Evolutionary conservation across 179 eudicot genomes (phyloP).

Genomic region (Beta lomatogona): DNA sequence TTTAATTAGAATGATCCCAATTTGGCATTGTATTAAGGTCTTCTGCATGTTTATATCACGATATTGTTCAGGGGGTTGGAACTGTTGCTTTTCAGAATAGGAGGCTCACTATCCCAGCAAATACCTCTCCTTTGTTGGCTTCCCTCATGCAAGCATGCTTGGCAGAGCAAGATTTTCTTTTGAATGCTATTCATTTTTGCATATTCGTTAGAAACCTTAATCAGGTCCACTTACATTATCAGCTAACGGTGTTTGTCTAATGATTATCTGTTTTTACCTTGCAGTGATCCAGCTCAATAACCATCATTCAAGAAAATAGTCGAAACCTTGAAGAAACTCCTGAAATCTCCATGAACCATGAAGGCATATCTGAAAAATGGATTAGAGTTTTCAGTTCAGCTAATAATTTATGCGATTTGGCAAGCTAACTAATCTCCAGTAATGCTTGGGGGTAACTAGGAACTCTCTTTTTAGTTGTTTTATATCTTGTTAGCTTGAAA

Average conservation of each 20-base stretch:
- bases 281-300: conserved; percentile 73
- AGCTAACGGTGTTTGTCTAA: neutral
- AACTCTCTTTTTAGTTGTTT: neutral
- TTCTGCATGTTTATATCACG: too few relatives aligned
- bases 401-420: neutral
- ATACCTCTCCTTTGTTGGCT: conserved; percentile 71
- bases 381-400: neutral
- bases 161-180: conserved; percentile 68
- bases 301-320: conserved; percentile 75
- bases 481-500: neutral
- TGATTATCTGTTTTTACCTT: neutral
- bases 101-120: conserved; percentile 63
- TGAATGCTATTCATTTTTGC: neutral
- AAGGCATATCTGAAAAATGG: neutral
- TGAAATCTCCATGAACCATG: conserved; percentile 67
- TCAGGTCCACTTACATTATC: neutral
- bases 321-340: conserved; percentile 76
- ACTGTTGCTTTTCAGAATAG: too few relatives aligned
- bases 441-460: neutral
- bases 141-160: conserved; percentile 96
- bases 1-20: too few relatives aligned
- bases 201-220: neutral
- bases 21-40: too few relatives aligned
- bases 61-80: too few relatives aligned
- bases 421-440: conserved; percentile 6